Evolutionary conservation across 2,329 filamentous ascomycete genomes (phyloP), one percentile per base, ranked within the genome.

Genomic region (Sclerotinia minor): DNA sequence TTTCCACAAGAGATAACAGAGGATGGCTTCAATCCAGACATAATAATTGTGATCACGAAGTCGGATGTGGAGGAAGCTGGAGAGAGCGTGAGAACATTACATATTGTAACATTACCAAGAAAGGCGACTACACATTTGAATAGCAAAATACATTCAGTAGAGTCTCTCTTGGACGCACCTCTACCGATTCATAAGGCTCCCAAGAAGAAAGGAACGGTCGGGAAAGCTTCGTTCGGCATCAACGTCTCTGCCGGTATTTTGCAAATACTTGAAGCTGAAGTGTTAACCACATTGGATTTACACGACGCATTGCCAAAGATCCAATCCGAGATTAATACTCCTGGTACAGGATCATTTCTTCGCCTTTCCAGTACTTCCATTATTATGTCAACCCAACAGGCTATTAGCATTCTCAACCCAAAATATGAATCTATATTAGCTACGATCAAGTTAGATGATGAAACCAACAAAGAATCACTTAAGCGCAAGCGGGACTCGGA

Each of bases 301-400:
- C 85, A 84, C 21, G 82, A 83, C 19, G 85, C 85, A 21, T 80
- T 89, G 8, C 89, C 89, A 0, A 87, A 84, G 71, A 77, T 88
- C 35, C 82, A 83, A 67, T 87, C 87, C 19, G 81, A 79, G 19
- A 79, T 89, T 35, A 78, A 81, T 7, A 79, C 84, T 52, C 78
- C 83, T 6, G 82, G 80, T 1, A 81, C 87, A 2, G 81, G 81
- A 26, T 89, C 89, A 2, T 91, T 92, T 73, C 75, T 89, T 8
- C 84, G 88, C 8, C 79, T 93, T 0, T 91, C 89, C 9, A 85
- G 84, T 67, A 87, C 89, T 9, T 86, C 89, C 5, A 77, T 92
- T 1, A 81, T 94, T 55, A 83, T 86, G 1, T 81, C 85, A n/a
- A 87, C 87, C 0, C 73, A 82, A 0, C 79, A 82, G 13, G 81